phyloP scores from a whole-genome alignment of 164 flowering plant genomes.

The Kalanchoe fedtschenkoi region DNA sequence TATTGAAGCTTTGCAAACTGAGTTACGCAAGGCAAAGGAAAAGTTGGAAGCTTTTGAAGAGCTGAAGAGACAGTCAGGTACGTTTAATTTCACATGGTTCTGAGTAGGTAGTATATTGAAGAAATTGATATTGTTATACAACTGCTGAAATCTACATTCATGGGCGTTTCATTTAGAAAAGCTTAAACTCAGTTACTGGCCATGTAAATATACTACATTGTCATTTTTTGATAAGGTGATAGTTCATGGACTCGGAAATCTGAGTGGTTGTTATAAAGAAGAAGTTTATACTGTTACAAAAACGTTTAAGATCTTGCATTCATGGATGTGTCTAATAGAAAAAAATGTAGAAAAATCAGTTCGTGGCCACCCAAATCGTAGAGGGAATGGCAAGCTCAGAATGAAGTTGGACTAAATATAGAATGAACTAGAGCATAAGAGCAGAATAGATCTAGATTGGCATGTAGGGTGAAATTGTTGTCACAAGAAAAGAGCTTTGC shows the following conservation, averaged over 20 bases:
- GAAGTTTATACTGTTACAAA: neutral
- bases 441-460: too few relatives aligned
- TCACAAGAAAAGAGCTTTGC: too few relatives aligned
- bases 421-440: too few relatives aligned
- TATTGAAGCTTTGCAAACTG: constrained; percentile 68
- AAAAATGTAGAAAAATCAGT: neutral
- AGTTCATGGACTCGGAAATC: too few relatives aligned
- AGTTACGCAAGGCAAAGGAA: constrained; percentile 79
- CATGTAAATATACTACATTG: too few relatives aligned
- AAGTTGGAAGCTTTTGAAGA: constrained; percentile 88
- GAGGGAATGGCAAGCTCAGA: too few relatives aligned
- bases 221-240: too few relatives aligned
- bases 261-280: neutral
- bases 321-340: neutral
- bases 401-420: too few relatives aligned
- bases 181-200: neutral
- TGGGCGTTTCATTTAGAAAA: neutral
- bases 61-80: constrained; percentile 80
- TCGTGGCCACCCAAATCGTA: neutral
- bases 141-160: neutral
- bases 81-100: too few relatives aligned
- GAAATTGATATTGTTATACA: neutral
- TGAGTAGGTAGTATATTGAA: neutral
- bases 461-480: too few relatives aligned
- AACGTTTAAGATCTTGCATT: neutral